Conservation (phyloP, 768 basidiomycete species). For the Rhizopogon sp. region DNA sequence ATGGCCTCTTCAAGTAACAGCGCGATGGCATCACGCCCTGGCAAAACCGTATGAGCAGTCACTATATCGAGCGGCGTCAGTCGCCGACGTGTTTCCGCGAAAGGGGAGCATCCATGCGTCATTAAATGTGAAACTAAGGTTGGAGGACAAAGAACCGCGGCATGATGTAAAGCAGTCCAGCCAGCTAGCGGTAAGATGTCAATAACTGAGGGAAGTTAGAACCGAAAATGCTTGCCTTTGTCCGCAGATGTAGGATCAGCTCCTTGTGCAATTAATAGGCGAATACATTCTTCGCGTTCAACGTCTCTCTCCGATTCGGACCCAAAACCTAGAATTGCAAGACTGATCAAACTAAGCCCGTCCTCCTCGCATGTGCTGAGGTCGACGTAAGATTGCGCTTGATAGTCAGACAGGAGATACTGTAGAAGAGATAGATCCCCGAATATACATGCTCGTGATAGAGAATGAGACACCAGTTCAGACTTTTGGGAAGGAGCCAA, state of each 20-base stretch:
- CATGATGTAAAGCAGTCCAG: slow-evolving; percentile 94
- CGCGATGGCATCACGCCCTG: slow-evolving; percentile 81
- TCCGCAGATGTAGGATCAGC: slow-evolving; percentile 60
- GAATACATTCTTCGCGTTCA: slow-evolving; percentile 87
- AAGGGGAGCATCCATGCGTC: slow-evolving; percentile 86
- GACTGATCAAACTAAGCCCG: slow-evolving; percentile 74
- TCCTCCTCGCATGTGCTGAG: slow-evolving; percentile 77
- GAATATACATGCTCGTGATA: slow-evolving; percentile 73
- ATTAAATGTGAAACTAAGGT: slow-evolving; percentile 90
- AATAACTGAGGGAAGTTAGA: slow-evolving; percentile 1
- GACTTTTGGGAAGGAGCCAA: slow-evolving; percentile 63
- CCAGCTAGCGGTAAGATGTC: slow-evolving; percentile 51
- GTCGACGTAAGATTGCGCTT: slow-evolving; percentile 63
- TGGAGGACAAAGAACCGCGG: slow-evolving; percentile 82
- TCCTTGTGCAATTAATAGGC: slow-evolving; percentile 74
- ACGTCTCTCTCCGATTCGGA: slow-evolving; percentile 78
- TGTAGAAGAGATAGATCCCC: slow-evolving; percentile 70
- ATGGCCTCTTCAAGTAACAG: slow-evolving; percentile 87
- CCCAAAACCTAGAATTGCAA: slow-evolving; percentile 77
- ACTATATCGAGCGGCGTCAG: slow-evolving; percentile 88
- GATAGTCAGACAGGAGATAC: slow-evolving; percentile 64
- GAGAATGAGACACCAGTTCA: slow-evolving; percentile 67
- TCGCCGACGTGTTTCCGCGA: slow-evolving; percentile 69
- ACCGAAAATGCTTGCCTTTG: slow-evolving; percentile 43
- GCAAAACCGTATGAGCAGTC: slow-evolving; percentile 74